Base-by-base conservation (phyloP, 2,329 filamentous ascomycete species). In the Sordariomycetes sp. region DNA sequence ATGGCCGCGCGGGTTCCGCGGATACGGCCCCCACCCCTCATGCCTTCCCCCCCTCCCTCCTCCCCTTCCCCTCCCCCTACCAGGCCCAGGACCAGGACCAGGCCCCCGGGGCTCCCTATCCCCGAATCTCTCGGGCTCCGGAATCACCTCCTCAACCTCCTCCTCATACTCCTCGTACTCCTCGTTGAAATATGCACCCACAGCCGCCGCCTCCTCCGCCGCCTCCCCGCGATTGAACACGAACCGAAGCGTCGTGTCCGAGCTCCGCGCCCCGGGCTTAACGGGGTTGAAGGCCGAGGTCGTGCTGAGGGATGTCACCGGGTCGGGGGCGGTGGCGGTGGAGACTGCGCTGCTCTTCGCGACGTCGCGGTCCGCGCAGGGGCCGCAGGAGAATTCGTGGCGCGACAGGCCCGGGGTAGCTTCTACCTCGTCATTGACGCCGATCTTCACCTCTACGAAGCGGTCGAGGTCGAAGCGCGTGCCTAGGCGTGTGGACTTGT, bases 361-460 rank as follows among this genome's bases (percentile, higher is more conserved):
- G 17, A 58, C 17, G 34, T 55, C 57, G 17, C 42, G 67, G 22
- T 72, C 72, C 34, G 76, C 74, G 63, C 80, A 83, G 7, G 69
- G 68, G n/a, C 74, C 69, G 63, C 80, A 82, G 71, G 76, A 80
- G 61, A 80, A 75, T 2, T 84, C 79, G 68, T 85, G 86, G 22
- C 89, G 84, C 0, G 81, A 79, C 51, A 83, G 70, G 7, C 77
- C 69, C n/a, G 73, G 74, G 39, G 77, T 74, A 15, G 78, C 74
- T 55, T 89, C 85, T 54, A 90, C 79, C 70, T 95, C 86, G 64
- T 88, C 82, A 69, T 97, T 96, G 61, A 96, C 77, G 25, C 82
- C 78, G 61, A 97, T 96, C 67, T 94, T 89, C 63, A 95, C 84
- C 61, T 86, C 82, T 66, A 97, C 89, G 67, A 96, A 92, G 57